A percentile compares a stretch with the other conserved stretches of the same genome.
Evolutionary conservation across 202 grass and related monocot species (phyloP).

Genomic region (Schoenoplectus tabernaemontani): DNA sequence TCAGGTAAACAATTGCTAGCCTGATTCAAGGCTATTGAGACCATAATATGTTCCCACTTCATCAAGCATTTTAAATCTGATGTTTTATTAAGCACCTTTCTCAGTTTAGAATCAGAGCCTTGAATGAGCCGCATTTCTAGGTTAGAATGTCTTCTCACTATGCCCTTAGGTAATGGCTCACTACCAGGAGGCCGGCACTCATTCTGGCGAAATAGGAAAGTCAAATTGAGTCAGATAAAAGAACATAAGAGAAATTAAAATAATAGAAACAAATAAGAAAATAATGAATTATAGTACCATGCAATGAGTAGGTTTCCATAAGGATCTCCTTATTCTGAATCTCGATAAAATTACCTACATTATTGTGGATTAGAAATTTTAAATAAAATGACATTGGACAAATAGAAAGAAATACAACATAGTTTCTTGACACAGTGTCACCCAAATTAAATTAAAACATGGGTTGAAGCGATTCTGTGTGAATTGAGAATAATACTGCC

Average conservation of each 20-base stretch:
- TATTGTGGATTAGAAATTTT: neutral
- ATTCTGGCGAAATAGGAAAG: conserved; percentile 31
- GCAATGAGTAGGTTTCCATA: neutral
- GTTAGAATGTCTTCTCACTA: conserved; percentile 58
- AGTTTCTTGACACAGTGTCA: neutral
- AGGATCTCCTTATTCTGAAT: conserved; percentile 4
- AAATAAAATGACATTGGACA: neutral
- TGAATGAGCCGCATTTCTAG: conserved; percentile 52
- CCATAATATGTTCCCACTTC: neutral
- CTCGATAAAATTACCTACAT: neutral
- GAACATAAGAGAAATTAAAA: neutral
- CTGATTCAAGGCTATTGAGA: neutral
- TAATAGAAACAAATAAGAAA: neutral
- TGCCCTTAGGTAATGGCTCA: conserved; percentile 69
- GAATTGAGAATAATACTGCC: neutral
- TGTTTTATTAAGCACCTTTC: conserved; percentile 2
- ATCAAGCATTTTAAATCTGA: neutral
- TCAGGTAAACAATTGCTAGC: neutral
- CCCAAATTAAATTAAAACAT: neutral
- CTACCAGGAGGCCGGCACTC: conserved; percentile 42
- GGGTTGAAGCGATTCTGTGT: neutral
- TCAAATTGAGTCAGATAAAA: neutral
- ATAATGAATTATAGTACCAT: neutral
- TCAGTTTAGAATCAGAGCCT: conserved; percentile 18
- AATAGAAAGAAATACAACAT: neutral